These are phyloP conservation scores for Aspergillus niger DNA, from an alignment of 2,329 filamentous ascomycete species.

Conservation along the genomic window DNA sequence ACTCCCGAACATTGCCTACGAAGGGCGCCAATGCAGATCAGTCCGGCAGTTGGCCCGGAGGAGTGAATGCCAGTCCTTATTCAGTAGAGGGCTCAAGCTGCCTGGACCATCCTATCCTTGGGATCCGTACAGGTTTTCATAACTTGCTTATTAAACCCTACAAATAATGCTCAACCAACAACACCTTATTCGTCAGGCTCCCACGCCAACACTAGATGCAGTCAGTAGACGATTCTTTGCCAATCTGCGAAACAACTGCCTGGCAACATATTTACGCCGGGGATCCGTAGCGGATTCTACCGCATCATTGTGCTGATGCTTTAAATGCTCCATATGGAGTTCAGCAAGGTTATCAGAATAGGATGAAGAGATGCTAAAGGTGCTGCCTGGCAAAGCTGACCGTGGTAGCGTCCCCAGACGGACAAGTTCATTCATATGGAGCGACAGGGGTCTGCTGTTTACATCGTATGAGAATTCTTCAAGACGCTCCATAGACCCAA, in stretches of 20 bases:
- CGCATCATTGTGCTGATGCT: constrained; percentile 43
- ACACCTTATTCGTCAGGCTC: background rate
- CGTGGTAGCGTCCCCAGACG: constrained; percentile 26
- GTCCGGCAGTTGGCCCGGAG: too few relatives aligned
- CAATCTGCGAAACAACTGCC: constrained; percentile 25
- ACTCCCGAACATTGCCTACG: too few relatives aligned
- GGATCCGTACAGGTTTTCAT: too few relatives aligned
- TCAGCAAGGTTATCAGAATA: constrained; percentile 46
- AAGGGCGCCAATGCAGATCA: too few relatives aligned
- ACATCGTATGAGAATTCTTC: constrained; percentile 29
- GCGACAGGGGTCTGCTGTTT: constrained; percentile 40
- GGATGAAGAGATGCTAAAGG: constrained; percentile 37
- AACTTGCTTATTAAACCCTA: too few relatives aligned
- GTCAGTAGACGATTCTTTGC: constrained; percentile 14
- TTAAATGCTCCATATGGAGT: constrained; percentile 45
- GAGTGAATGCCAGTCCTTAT: too few relatives aligned
- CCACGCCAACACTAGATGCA: constrained; percentile 15
- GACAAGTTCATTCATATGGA: constrained; percentile 47
- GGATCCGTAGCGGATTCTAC: constrained; percentile 30
- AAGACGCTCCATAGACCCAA: constrained; percentile 42
- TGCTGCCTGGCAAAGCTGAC: constrained; percentile 17
- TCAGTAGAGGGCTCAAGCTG: too few relatives aligned
- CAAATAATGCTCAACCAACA: too few relatives aligned
- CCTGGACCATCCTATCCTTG: too few relatives aligned
- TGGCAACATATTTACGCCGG: constrained; percentile 24